Evolutionary conservation across 129 eudicot genomes (phyloP).

Genomic region (Gnaphalium uliginosum): DNA sequence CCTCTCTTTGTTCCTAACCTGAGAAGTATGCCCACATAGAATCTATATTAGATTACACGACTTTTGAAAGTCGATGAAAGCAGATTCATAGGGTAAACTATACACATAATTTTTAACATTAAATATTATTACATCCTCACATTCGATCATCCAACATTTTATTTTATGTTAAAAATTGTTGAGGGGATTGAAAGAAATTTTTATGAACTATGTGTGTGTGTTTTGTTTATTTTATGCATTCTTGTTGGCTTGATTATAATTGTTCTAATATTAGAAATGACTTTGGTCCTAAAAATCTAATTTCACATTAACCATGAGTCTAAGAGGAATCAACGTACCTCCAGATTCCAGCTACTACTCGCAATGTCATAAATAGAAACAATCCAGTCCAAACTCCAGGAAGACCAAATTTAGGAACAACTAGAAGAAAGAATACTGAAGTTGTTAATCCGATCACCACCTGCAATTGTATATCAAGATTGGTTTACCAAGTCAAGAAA

Average conservation of each 20-base stretch:
- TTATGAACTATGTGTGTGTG: not conserved
- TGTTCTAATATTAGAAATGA: slow-evolving; percentile 2
- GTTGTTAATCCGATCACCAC: slow-evolving; percentile 64
- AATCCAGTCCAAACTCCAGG: slow-evolving; percentile 89
- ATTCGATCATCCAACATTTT: too few relatives aligned
- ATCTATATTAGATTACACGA: not conserved
- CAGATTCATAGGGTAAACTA: not conserved
- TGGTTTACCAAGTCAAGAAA: not conserved
- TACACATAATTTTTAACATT: not conserved
- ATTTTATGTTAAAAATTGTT: too few relatives aligned
- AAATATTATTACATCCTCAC: too few relatives aligned
- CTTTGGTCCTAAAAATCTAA: not conserved
- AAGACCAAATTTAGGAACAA: slow-evolving; percentile 74
- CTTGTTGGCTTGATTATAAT: not conserved
- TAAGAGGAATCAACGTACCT: slow-evolving; percentile 48
- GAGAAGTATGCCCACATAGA: not conserved
- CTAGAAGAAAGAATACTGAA: slow-evolving; percentile 54
- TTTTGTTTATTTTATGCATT: not conserved
- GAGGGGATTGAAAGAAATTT: too few relatives aligned
- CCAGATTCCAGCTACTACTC: slow-evolving; percentile 81
- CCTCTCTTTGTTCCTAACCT: slow-evolving; percentile 66
- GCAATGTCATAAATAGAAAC: slow-evolving; percentile 77
- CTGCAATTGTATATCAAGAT: slow-evolving; percentile 33
- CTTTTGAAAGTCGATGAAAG: not conserved
- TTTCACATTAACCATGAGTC: not conserved